These are phyloP conservation scores for Phytophthora melonis DNA, from an alignment of 352 stramenopile genomes.

Conservation along the genomic window DNA sequence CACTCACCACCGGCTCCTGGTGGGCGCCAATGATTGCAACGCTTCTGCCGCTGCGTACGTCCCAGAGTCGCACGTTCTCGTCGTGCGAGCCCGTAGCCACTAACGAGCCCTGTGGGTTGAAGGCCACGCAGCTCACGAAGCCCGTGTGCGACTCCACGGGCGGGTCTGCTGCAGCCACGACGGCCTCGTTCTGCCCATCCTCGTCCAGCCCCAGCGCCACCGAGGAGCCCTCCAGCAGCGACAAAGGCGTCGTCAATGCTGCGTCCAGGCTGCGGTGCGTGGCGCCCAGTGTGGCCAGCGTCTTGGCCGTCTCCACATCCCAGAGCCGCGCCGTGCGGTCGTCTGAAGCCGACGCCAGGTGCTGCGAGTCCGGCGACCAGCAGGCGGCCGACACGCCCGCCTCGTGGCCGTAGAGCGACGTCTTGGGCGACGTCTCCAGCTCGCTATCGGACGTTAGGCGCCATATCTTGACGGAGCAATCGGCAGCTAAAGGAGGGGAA, in stretches of 20 bases:
- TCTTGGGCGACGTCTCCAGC: conserved; percentile 36
- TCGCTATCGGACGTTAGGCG: conserved; percentile 25
- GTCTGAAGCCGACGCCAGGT: conserved; percentile 95
- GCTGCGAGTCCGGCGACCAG: conserved; percentile 89
- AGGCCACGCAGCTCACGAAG: conserved; percentile 96
- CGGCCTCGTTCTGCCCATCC: conserved; percentile 32
- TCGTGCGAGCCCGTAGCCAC: conserved; percentile 93
- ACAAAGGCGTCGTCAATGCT: conserved; percentile 37
- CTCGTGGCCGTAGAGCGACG: conserved; percentile 88
- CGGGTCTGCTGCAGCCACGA: conserved; percentile 25
- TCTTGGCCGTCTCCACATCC: conserved; percentile 91
- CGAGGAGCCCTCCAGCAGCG: conserved; percentile 40
- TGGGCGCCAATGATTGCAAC: conserved; percentile 93
- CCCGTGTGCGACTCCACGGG: conserved; percentile 92
- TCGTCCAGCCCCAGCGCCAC: conserved; percentile 31
- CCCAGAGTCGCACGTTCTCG: conserved; percentile 96
- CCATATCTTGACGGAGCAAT: conserved; percentile 86
- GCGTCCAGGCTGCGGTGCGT: conserved; percentile 47
- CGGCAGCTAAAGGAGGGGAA: conserved; percentile 53
- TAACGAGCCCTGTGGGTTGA: conserved; percentile 95
- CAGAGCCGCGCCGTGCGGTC: conserved; percentile 96
- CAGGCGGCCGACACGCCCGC: conserved; percentile 95
- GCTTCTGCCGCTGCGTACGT: conserved; percentile 92
- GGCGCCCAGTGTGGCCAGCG: conserved; percentile 73
- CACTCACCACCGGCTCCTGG: conserved; percentile 95